A percentile compares a stretch with the other conserved stretches of the same genome.
phyloP scores from a whole-genome alignment of 2,329 filamentous ascomycete genomes.

The Talaromyces sp. region DNA sequence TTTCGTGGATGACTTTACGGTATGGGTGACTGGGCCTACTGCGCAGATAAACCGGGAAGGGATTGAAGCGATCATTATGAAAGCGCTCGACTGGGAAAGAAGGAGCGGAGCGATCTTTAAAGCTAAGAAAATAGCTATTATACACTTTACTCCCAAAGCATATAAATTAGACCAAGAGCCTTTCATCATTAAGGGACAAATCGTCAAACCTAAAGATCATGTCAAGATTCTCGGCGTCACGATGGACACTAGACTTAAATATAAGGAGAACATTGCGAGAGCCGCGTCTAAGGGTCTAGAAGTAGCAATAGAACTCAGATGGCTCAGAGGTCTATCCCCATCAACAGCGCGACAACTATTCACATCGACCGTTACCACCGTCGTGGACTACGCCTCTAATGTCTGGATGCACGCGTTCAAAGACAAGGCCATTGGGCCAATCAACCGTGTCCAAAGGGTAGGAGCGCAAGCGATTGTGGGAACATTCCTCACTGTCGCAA shows the following conservation, averaged over 20 bases:
- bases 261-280: slow-evolving; percentile 26
- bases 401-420: too few species aligned
- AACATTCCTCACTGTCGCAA: too few species aligned
- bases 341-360: not conserved
- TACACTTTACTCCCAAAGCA: slow-evolving; percentile 29
- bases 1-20: not conserved
- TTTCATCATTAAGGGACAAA: not conserved
- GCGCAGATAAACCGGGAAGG: not conserved
- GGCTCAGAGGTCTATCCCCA: slow-evolving; percentile 10
- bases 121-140: slow-evolving; percentile 33
- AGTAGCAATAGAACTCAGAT: slow-evolving; percentile 11
- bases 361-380: not conserved
- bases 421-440: too few species aligned
- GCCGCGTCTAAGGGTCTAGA: slow-evolving; percentile 26
- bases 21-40: not conserved
- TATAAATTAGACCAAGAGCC: not conserved
- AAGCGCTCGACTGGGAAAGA: slow-evolving; percentile 27
- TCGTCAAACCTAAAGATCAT: not conserved
- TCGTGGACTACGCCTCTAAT: not conserved
- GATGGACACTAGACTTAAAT: slow-evolving; percentile 29
- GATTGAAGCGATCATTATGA: slow-evolving; percentile 17
- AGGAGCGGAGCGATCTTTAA: slow-evolving; percentile 33
- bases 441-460: too few species aligned
- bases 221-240: slow-evolving; percentile 25
- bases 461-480: too few species aligned